Evolutionary conservation across 495 filamentous ascomycete species (phyloP), one percentile per base, ranked within the genome.

Genomic region (Xylaria curta): DNA sequence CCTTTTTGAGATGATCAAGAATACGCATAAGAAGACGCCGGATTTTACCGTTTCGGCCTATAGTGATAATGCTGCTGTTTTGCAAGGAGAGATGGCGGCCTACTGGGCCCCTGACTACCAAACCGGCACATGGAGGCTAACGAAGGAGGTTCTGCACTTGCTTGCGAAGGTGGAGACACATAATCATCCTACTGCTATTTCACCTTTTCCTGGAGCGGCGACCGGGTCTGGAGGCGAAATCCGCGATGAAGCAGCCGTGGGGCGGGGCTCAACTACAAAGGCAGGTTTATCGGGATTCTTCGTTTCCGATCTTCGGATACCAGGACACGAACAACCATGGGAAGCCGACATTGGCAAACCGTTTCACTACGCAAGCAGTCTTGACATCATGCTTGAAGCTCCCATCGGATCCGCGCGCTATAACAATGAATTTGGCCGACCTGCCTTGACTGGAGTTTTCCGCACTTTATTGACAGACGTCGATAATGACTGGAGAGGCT

Each of bases 351-450:
- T 97, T 69, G 97, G 96, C 53, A 95, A 91, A 76, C 96, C 96
- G 4, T 87, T 88, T 28, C 97, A 99, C 81, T 95, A 97, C 70
- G 94, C 97, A 4, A 97, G 92, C 84, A 91, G 91, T 76, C 82
- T 98, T 51, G 94, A 98, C 77, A 98, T 99, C 75, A 98, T 99
- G 95, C 84, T 97, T 19, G 95, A 98, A 78, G 96, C 94, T 2
- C 95, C 95, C 1, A 94, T 99, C 73, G 96, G 96, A 33, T 94
- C 93, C 74, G 95, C 96, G 62, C 89, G 93, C 19, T 98, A 94
- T 83, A 98, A 98, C 87, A 99, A 99, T 76, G 96, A 99, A 74
- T 98, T 98, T 78, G 96, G 96, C 38, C 88, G 97, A n/a, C 96
- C 97, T 46, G 94, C 91, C 77, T 93, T 94, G 31, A 85, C 89